Evolutionary conservation across 176 grass and related monocot genomes (phyloP).

Genomic region (Lolium perenne): DNA sequence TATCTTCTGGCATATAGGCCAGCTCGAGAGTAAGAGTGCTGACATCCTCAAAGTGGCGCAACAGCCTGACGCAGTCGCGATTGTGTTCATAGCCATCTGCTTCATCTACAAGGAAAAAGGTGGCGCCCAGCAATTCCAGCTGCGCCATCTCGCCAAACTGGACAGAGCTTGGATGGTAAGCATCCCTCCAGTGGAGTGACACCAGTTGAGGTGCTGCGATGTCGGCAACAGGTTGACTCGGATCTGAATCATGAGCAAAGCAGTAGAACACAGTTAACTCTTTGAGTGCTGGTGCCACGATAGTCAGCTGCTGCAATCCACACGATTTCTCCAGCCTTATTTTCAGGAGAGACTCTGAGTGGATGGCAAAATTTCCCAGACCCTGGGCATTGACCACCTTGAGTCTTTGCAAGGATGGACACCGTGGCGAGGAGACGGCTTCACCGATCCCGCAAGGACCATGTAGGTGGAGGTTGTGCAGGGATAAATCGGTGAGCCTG

Average conservation of each 20-base stretch:
- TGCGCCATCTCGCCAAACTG: conserved; percentile 12
- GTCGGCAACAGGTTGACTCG: neutral
- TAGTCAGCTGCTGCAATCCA: neutral
- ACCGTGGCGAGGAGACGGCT: neutral
- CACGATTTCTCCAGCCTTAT: neutral
- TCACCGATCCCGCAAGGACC: neutral
- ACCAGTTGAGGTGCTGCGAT: conserved; percentile 10
- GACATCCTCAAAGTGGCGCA: neutral
- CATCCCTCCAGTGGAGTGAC: neutral
- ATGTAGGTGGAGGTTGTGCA: neutral
- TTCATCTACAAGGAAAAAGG: neutral
- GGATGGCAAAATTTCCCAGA: neutral
- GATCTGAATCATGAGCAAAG: neutral
- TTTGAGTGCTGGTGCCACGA: neutral
- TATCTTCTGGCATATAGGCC: neutral
- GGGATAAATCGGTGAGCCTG: neutral
- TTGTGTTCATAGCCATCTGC: neutral
- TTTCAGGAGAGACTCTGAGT: conserved; percentile 4
- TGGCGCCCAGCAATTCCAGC: neutral
- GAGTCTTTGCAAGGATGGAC: neutral
- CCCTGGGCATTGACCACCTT: neutral
- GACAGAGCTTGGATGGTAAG: conserved; percentile 1
- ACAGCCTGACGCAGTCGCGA: neutral
- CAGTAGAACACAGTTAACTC: neutral
- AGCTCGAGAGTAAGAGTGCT: neutral